Base-by-base conservation (phyloP, 2,329 filamentous ascomycete species). In the Xylariaceae sp. region DNA sequence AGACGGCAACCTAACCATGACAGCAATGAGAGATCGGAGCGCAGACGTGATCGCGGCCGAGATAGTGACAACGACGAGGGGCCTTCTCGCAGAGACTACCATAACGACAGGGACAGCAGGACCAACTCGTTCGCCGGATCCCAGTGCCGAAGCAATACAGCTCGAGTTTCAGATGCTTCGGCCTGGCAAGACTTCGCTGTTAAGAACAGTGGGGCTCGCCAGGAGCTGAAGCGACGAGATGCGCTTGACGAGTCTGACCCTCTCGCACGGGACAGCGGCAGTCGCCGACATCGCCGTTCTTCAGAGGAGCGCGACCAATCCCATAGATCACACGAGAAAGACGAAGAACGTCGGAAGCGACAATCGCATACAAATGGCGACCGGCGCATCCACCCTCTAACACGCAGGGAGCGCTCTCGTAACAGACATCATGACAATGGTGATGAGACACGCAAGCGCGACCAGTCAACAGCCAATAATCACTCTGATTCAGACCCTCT, bases 401-500 rank as follows among this genome's bases (percentile, higher is more conserved):
- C 22, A 7, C 22, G 22, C 4, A 28, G 7, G 22, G 22, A 28
- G 22, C 22, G 22, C 7, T 28, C 22, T 28, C 22, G 4, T 28
- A 38, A 16, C 28, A 53, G 60, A 40, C 54, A 50, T 40, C 50
- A 51, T 13, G 54, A 56, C 31, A 46, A 40, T 7, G 40, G 47
- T 11, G 46, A 56, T 22, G 18, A 49, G 36, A 5, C 19, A 14
- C 17, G 17, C 33, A 47, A 55, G 36, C 43, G 51, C 13, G 5
- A 13, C 13, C 34, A 5, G 10, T 5, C 13, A 38, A 16, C 34
- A 38, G 9, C 34, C 13, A 57, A 64, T 3, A 53, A 62, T 3
- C 63, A 67, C 5, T 71, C 71, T n/a, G 75, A 77, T 38, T 91
- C 88, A 0, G 89, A 95, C 65, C 86, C 89, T 1, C 72, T 91